Percentiles rank a stretch among this genome's conserved stretches.
phyloP scores from a whole-genome alignment of 805 yeast genomes.

The Candida adriatica region DNA sequence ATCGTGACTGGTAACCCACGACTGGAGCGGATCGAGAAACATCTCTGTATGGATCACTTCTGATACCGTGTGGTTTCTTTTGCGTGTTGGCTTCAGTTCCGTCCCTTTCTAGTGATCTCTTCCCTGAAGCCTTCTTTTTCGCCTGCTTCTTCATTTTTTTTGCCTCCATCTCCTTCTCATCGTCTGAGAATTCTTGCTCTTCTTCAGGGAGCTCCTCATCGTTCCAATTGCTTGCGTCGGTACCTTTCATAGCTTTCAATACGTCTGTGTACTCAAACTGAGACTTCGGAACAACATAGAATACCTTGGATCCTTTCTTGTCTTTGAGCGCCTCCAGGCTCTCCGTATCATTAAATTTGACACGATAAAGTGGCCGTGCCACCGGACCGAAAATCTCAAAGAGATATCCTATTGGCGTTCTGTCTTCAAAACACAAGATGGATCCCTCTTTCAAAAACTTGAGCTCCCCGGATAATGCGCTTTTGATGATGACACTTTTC shows the following conservation, averaged over 20 bases:
- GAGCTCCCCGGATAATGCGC: constrained; percentile 74
- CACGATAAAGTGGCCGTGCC: constrained; percentile 73
- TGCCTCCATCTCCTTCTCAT: constrained; percentile 74
- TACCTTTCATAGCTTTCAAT: constrained; percentile 68
- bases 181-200: constrained; percentile 94
- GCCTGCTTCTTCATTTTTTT: constrained; percentile 55
- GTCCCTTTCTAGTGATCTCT: background rate
- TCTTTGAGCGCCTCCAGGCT: constrained; percentile 40
- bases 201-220: constrained; percentile 93
- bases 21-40: background rate
- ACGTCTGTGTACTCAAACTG: constrained; percentile 71
- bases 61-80: background rate
- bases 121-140: constrained; percentile 27
- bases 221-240: constrained; percentile 90
- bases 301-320: constrained; percentile 51
- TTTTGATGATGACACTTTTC: constrained; percentile 62
- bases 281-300: constrained; percentile 74
- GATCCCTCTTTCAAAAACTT: constrained; percentile 77
- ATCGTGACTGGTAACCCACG: constrained; percentile 8
- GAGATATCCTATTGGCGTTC: constrained; percentile 64
- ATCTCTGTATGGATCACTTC: background rate
- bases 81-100: background rate
- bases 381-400: constrained; percentile 89
- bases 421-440: constrained; percentile 68
- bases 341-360: constrained; percentile 51